Evolutionary conservation across 805 yeast genomes (phyloP).

Genomic region (Tetrapisispora taiwanensis): DNA sequence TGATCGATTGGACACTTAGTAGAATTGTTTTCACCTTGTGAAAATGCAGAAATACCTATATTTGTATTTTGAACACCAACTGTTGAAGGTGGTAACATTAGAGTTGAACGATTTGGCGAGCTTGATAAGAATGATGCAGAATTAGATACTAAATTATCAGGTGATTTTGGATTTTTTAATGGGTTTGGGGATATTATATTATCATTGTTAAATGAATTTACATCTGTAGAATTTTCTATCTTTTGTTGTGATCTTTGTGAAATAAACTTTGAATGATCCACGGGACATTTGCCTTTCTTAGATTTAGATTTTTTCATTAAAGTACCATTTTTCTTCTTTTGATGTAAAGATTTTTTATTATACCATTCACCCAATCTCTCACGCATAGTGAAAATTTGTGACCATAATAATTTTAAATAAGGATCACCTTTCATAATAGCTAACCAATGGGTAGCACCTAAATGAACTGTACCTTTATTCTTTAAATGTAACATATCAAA

Average conservation of each 20-base stretch:
- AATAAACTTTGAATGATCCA: slow-evolving; percentile 9
- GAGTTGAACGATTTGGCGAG: neutral
- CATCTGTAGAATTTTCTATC: slow-evolving; percentile 10
- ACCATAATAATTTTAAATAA: slow-evolving; percentile 45
- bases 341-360: slow-evolving; percentile 12
- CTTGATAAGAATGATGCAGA: slow-evolving; percentile 1
- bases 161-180: neutral
- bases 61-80: neutral
- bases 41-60: slow-evolving; percentile 3
- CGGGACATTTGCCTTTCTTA: slow-evolving; percentile 9
- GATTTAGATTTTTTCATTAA: neutral
- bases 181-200: neutral
- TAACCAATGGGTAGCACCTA: slow-evolving; percentile 50
- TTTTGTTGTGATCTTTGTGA: neutral
- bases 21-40: neutral
- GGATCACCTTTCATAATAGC: slow-evolving; percentile 52
- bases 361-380: slow-evolving; percentile 30
- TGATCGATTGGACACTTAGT: slow-evolving; percentile 7
- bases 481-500: slow-evolving; percentile 38
- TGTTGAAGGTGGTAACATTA: slow-evolving; percentile 1
- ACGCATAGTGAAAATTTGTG: slow-evolving; percentile 35
- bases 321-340: slow-evolving; percentile 1
- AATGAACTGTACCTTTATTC: slow-evolving; percentile 34
- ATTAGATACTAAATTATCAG: neutral
- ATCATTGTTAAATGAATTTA: neutral